phyloP scores from a whole-genome alignment of 345 rosid genomes.

The Noccaea caerulescens region DNA sequence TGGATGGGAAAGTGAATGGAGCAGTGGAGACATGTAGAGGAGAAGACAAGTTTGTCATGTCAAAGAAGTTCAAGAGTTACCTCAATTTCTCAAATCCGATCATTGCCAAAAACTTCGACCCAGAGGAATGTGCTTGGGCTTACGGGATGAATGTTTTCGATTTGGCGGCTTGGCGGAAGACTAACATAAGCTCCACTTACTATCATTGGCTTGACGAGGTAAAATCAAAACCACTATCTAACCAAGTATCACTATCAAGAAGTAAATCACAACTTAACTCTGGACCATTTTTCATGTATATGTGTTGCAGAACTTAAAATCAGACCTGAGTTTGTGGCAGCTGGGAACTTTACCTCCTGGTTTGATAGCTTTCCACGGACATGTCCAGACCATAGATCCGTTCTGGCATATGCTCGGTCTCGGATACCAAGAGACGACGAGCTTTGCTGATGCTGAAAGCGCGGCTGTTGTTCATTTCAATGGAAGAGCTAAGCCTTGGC shows the following conservation, averaged over 20 bases:
- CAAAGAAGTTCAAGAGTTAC: slow-evolving; percentile 83
- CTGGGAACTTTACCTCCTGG: slow-evolving; percentile 95
- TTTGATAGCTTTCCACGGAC: slow-evolving; percentile 90
- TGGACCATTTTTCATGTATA: neutral
- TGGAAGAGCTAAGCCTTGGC: slow-evolving; percentile 99
- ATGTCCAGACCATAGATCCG: slow-evolving; percentile 80
- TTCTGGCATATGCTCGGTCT: slow-evolving; percentile 99
- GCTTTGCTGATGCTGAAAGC: slow-evolving; percentile 58
- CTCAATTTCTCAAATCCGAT: slow-evolving; percentile 88
- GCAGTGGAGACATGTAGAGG: slow-evolving; percentile 94
- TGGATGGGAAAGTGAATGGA: slow-evolving; percentile 92
- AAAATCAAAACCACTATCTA: slow-evolving; percentile 38
- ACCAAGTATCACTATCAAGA: neutral
- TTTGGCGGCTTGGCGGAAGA: slow-evolving; percentile 86
- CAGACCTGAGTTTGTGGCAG: slow-evolving; percentile 96
- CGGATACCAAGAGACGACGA: slow-evolving; percentile 90
- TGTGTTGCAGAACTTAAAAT: slow-evolving; percentile 79
- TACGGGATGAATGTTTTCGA: slow-evolving; percentile 97
- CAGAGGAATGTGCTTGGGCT: slow-evolving; percentile 95
- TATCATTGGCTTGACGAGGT: slow-evolving; percentile 93
- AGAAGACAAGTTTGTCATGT: slow-evolving; percentile 80
- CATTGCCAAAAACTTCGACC: slow-evolving; percentile 65
- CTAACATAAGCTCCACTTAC: slow-evolving; percentile 86
- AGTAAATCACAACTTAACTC: slow-evolving; percentile 6
- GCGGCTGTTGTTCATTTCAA: slow-evolving; percentile 96